These are phyloP conservation scores for Craterostigma plantagineum DNA, from an alignment of 257 asterid genomes.

Conservation along the genomic window DNA sequence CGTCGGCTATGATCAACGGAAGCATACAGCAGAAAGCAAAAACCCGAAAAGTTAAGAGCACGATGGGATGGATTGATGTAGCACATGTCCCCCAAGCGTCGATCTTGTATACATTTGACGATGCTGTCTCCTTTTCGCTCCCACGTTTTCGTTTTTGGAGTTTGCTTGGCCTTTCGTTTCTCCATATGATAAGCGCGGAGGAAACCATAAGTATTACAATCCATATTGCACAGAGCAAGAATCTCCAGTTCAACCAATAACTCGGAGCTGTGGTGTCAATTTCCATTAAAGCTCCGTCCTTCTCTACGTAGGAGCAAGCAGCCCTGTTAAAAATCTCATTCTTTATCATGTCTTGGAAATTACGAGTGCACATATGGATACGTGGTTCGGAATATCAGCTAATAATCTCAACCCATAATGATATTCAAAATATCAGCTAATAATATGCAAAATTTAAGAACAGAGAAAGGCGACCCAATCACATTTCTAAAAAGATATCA, in stretches of 20 bases:
- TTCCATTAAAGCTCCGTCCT: conserved; percentile 24
- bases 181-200: conserved; percentile 42
- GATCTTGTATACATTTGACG: conserved; percentile 23
- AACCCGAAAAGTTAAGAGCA: conserved; percentile 56
- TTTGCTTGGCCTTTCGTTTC: conserved; percentile 31
- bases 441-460: too few relatives aligned
- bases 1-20: conserved; percentile 35
- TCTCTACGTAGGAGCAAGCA: conserved; percentile 18
- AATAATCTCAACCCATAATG: too few relatives aligned
- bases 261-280: conserved; percentile 40
- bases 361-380: too few relatives aligned
- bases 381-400: too few relatives aligned
- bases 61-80: conserved; percentile 34
- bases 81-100: conserved; percentile 59
- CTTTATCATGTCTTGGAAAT: too few relatives aligned
- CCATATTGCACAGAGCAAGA: conserved; percentile 51
- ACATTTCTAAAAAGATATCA: too few relatives aligned
- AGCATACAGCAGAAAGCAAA: conserved; percentile 35
- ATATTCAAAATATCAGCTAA: too few relatives aligned
- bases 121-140: conserved; percentile 9
- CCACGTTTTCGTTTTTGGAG: conserved; percentile 14
- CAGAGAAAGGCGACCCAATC: too few relatives aligned
- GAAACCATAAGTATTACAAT: conserved; percentile 17
- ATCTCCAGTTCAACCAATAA: conserved; percentile 89
- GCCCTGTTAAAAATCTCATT: conserved; percentile 31